Evolutionary conservation across 1,139 yeast species (phyloP).

Genomic region (Diutina rugosa): DNA sequence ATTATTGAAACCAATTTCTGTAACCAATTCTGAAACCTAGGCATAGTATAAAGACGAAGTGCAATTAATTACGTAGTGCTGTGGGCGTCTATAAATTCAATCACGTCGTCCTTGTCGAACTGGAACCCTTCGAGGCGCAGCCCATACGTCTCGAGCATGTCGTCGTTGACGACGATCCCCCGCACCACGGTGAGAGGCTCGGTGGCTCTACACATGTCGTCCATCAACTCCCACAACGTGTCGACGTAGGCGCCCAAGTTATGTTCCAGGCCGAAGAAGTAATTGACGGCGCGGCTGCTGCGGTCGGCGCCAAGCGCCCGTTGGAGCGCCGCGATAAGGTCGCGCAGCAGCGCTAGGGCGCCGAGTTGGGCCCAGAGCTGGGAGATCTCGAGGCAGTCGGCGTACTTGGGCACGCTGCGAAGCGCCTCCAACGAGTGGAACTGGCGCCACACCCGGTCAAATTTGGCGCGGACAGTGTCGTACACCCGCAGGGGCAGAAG

Average conservation of each 20-base stretch:
- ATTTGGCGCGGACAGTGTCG: background rate
- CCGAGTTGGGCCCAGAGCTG: background rate
- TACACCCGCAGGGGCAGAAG: constrained; percentile 7
- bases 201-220: constrained; percentile 7
- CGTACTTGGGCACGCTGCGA: background rate
- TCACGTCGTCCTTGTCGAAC: background rate
- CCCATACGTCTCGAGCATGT: background rate
- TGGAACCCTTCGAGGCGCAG: background rate
- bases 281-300: constrained; percentile 4
- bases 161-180: background rate
- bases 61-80: background rate
- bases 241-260: constrained; percentile 14
- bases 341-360: background rate
- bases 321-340: background rate
- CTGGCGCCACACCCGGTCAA: background rate
- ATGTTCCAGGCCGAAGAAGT: constrained; percentile 17
- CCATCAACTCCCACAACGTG: constrained; percentile 17
- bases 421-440: background rate
- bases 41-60: background rate
- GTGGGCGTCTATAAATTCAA: background rate
- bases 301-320: background rate
- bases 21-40: too few species aligned
- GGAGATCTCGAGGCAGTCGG: background rate
- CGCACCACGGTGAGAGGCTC: background rate
- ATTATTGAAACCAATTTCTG: too few species aligned